Evolutionary conservation across 2,329 filamentous ascomycete genomes (phyloP).

Genomic region (Ophiostoma sp.): DNA sequence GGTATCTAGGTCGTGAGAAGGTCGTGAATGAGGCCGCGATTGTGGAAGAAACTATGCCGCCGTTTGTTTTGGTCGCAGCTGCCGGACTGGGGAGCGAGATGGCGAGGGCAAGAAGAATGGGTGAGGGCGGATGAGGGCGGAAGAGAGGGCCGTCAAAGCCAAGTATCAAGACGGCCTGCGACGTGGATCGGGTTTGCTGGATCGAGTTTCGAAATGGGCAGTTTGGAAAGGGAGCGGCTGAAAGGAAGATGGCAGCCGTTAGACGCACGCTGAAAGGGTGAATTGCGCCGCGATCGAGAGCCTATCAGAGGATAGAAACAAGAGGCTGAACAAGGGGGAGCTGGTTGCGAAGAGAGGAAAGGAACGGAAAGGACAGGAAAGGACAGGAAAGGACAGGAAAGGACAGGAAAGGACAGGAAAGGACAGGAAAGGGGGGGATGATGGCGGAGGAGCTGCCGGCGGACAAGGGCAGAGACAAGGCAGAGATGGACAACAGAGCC

Average conservation of each 20-base stretch:
- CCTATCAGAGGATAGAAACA: not conserved
- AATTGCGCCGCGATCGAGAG: not conserved
- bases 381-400: no score
- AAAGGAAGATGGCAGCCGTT: not conserved
- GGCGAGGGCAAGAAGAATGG: not conserved
- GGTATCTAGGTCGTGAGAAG: not conserved
- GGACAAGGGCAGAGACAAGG: not conserved
- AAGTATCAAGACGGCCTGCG: not conserved
- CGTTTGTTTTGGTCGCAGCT: not conserved
- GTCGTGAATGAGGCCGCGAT: not conserved
- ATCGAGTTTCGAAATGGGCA: not conserved
- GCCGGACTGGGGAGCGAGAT: not conserved
- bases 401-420: no score
- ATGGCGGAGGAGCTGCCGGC: not conserved
- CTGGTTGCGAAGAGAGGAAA: not conserved
- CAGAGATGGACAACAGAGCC: not conserved
- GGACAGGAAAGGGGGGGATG: not conserved
- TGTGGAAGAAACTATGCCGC: not conserved
- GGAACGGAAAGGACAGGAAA: no score
- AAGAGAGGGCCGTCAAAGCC: slow-evolving; percentile 1
- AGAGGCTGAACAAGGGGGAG: not conserved
- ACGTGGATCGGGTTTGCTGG: not conserved
- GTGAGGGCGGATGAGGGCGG: not conserved
- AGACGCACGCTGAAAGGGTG: not conserved
- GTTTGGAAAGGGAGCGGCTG: not conserved